Base-by-base conservation (phyloP, 75 land plant species). In the Azolla pinnata region DNA sequence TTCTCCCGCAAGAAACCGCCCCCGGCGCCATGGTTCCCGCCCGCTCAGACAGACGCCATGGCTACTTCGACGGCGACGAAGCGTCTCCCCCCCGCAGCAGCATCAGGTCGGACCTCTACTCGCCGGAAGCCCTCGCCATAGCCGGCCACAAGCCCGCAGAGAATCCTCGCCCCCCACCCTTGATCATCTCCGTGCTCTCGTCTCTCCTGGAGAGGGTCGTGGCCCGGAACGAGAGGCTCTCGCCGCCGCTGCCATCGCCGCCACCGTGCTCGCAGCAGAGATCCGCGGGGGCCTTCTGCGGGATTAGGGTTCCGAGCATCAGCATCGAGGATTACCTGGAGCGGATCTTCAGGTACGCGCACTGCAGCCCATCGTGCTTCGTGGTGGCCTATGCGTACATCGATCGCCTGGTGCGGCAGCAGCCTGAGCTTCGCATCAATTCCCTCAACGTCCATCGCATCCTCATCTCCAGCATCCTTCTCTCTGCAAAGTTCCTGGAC, bases 331-430 rank as follows among this genome's bases (percentile, higher is more conserved):
- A 44, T 52, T 78, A 66, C 57, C 25, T 78, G 42, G 70, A 75
- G 31, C 61, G 78, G 62, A 79, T 79, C 21, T 65, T 75, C 70
- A 61, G 35, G 53, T 79, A 72, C 53, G 74, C 74, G 40, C 54
- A 66, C 34, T 79, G 81, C 66, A 74, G 73, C 54, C 78, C 78
- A 20, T 68, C 78, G 1, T 75, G 70, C 66, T 79, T 63, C 45
- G 78, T 79, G 1, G 78, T 75, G 23, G 76, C 77, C 35, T 78
- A 69, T 62, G 63, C 67, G 33, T 78, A 73, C 54, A 60, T 78
- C n/a, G 70, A 74, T 34, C 33, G 72, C 0, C 51, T 73, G 27
- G 35, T 62, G 9, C 62, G 30, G 35, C 60, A 20, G 12, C 72
- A 67, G 54, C 69, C 65, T 23, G 31, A 24, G 3, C 23, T 78